Evolutionary conservation across 2,329 filamentous ascomycete genomes (phyloP).

Genomic region (Fusarium sp.): DNA sequence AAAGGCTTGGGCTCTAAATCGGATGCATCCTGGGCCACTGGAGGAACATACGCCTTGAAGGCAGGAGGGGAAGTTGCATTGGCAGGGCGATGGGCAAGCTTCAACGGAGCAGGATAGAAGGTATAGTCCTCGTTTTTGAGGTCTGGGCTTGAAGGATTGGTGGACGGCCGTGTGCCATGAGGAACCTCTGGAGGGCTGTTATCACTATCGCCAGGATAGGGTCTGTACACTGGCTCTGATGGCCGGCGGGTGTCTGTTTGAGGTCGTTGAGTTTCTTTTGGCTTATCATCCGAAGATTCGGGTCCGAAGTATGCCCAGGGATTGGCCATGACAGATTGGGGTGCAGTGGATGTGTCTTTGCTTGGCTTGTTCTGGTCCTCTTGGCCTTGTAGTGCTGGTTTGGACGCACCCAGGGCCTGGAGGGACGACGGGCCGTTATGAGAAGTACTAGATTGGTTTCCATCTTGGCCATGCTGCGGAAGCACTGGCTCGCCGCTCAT

Average conservation of each 20-base stretch:
- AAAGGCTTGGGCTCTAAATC: slow-evolving; percentile 19
- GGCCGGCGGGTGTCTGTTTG: slow-evolving; percentile 11
- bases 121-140: slow-evolving; percentile 5
- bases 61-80: slow-evolving; percentile 33
- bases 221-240: slow-evolving; percentile 24
- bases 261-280: background rate
- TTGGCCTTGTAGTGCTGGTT: background rate
- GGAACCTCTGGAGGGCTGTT: slow-evolving; percentile 19
- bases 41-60: slow-evolving; percentile 47
- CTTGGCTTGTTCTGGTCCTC: slow-evolving; percentile 9
- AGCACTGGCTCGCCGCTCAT: slow-evolving; percentile 46
- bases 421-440: slow-evolving; percentile 48
- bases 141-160: slow-evolving; percentile 20
- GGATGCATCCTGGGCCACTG: slow-evolving; percentile 19
- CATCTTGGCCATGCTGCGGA: slow-evolving; percentile 1
- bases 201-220: slow-evolving; percentile 27
- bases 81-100: slow-evolving; percentile 39
- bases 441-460: slow-evolving; percentile 21
- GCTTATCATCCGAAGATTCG: slow-evolving; percentile 9
- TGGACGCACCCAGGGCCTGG: slow-evolving; percentile 29
- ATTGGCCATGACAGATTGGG: slow-evolving; percentile 39
- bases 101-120: slow-evolving; percentile 45
- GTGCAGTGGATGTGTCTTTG: background rate
- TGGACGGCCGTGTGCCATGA: slow-evolving; percentile 26
- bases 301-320: slow-evolving; percentile 51